Evolutionary conservation across 768 basidiomycete genomes (phyloP).

Genomic region (Rhodotorula babjevae): DNA sequence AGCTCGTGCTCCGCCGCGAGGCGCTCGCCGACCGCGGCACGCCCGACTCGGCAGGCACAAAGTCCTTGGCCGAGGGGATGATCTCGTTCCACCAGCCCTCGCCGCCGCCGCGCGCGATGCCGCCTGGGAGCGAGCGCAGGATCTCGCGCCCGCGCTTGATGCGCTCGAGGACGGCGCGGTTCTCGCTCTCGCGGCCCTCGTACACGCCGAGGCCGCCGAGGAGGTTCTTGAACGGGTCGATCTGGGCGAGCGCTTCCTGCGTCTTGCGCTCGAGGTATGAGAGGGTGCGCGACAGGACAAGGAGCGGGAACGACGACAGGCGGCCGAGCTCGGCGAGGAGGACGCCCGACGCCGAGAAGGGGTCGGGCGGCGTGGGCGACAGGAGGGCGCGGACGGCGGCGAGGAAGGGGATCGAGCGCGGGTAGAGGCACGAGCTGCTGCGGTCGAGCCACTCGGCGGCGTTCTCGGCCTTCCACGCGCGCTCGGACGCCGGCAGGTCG

Average conservation of each 20-base stretch:
- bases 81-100: conserved; percentile 34
- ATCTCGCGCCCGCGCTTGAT: conserved; percentile 22
- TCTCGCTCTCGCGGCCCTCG: conserved; percentile 26
- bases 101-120: conserved; percentile 27
- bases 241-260: conserved; percentile 29
- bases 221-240: conserved; percentile 28
- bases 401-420: conserved; percentile 16
- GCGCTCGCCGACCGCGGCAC: not conserved
- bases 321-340: conserved; percentile 22
- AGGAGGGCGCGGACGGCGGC: conserved; percentile 27
- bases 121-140: conserved; percentile 23
- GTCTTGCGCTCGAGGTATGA: conserved; percentile 34
- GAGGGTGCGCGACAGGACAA: conserved; percentile 25
- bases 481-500: conserved; percentile 25
- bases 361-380: not conserved
- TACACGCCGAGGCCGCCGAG: conserved; percentile 28
- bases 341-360: conserved; percentile 21
- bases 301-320: conserved; percentile 29
- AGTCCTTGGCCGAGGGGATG: not conserved
- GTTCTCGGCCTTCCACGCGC: conserved; percentile 18
- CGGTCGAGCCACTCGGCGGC: conserved; percentile 13
- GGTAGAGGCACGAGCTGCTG: not conserved
- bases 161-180: conserved; percentile 23
- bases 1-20: not conserved
- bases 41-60: not conserved